Evolutionary conservation across 805 yeast species (phyloP).

Genomic region (Debaryomyces maramus): DNA sequence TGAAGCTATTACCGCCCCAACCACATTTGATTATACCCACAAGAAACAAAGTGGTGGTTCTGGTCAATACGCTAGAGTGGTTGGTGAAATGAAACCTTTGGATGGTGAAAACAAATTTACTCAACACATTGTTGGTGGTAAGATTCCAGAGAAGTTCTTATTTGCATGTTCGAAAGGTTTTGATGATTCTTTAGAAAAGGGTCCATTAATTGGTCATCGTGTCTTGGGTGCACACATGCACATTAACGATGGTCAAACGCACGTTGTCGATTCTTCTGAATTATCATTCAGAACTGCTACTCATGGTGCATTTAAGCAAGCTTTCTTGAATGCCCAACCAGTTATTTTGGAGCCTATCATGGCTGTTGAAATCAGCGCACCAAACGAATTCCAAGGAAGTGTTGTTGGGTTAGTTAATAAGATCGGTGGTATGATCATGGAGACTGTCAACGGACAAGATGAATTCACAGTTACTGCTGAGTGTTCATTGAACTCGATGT

Average conservation of each 20-base stretch:
- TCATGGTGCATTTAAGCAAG: conserved; percentile 86
- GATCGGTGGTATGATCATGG: conserved; percentile 86
- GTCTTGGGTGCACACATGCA: conserved; percentile 93
- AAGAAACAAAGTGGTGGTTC: conserved; percentile 99
- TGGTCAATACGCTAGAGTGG: conserved; percentile 97
- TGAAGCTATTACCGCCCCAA: conserved; percentile 75
- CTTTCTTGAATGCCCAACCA: conserved; percentile 81
- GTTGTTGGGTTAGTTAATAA: conserved; percentile 91
- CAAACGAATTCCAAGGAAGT: conserved; percentile 92
- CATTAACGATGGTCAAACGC: conserved; percentile 95
- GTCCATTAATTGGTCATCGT: conserved; percentile 93
- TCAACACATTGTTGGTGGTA: conserved; percentile 93
- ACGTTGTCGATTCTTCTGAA: conserved; percentile 96
- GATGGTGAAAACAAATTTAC: conserved; percentile 74
- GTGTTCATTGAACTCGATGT: conserved; percentile 94
- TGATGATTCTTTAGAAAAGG: conserved; percentile 91
- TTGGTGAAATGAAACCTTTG: conserved; percentile 71
- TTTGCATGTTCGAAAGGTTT: conserved; percentile 95
- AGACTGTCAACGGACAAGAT: conserved; percentile 90
- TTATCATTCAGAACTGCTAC: conserved; percentile 94
- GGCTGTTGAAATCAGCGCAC: conserved; percentile 91
- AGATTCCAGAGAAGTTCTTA: conserved; percentile 91
- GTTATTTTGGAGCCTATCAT: conserved; percentile 94
- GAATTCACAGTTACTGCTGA: conserved; percentile 93
- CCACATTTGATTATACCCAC: conserved; percentile 89